These are phyloP conservation scores for Scedosporium minutisporum DNA, from an alignment of 2,329 filamentous ascomycete species.

Conservation along the genomic window DNA sequence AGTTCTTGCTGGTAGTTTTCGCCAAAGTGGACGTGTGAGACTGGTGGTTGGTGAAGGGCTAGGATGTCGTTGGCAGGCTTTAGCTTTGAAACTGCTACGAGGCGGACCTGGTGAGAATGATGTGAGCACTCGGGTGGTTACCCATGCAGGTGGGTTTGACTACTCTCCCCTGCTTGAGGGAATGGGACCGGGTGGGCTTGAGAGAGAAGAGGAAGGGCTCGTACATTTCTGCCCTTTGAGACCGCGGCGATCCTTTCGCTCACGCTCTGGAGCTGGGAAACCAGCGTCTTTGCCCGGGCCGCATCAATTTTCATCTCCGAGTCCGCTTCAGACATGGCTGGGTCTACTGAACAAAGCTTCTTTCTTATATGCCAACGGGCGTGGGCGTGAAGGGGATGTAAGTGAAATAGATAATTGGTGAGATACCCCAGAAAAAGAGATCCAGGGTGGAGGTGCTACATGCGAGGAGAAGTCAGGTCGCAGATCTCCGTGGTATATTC, in stretches of 20 bases:
- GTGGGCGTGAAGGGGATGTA: background rate
- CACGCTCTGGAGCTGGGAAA: conserved; percentile 52
- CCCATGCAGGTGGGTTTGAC: too few relatives aligned
- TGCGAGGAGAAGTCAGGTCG: background rate
- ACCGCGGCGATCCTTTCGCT: conserved; percentile 46
- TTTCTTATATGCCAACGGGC: background rate
- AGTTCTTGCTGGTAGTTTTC: conserved; percentile 96
- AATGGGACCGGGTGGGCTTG: background rate
- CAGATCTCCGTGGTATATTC: background rate
- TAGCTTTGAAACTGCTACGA: conserved; percentile 93
- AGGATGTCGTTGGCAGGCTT: conserved; percentile 90
- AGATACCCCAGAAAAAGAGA: background rate
- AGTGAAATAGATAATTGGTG: background rate
- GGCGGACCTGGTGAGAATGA: conserved; percentile 49
- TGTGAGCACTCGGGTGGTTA: background rate
- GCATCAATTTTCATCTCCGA: conserved; percentile 52
- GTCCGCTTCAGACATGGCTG: background rate
- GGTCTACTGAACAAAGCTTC: background rate
- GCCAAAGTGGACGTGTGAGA: conserved; percentile 69
- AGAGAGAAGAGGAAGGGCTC: background rate
- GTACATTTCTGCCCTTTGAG: conserved; percentile 44
- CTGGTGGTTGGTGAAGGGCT: conserved; percentile 58
- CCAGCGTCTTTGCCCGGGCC: conserved; percentile 50
- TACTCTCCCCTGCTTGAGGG: background rate
- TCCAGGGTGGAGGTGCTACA: too few relatives aligned